A percentile compares a stretch with the other conserved stretches of the same genome.
phyloP scores from a whole-genome alignment of 345 rosid genomes.

The Populus pruinosa region DNA sequence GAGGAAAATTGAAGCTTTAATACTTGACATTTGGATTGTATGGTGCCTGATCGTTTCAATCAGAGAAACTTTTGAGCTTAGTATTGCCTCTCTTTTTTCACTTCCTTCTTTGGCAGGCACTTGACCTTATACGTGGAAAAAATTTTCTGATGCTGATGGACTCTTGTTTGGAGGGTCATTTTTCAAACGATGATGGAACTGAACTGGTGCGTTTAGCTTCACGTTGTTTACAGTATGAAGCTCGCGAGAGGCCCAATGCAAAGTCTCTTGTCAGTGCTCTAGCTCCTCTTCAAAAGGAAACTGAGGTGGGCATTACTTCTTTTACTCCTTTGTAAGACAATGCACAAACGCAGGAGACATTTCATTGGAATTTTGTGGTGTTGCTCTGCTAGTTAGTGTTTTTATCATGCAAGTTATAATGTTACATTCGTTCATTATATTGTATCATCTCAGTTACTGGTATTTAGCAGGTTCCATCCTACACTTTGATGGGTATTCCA shows the following conservation, averaged over 20 bases:
- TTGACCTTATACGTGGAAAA: conserved; percentile 85
- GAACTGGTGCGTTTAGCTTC: conserved; percentile 82
- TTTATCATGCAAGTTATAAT: not conserved
- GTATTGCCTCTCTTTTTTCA: not conserved
- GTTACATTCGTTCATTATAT: not conserved
- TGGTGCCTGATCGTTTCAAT: not conserved
- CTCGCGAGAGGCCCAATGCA: conserved; percentile 94
- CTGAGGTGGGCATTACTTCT: conserved; percentile 46
- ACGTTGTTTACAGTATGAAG: conserved; percentile 82
- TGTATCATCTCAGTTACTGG: not conserved
- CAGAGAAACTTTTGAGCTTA: not conserved
- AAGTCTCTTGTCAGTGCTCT: conserved; percentile 79
- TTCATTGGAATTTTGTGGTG: not conserved
- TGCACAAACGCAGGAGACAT: not conserved
- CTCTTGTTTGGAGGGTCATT: conserved; percentile 91
- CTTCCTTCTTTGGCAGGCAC: conserved; percentile 64
- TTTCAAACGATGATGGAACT: conserved; percentile 92
- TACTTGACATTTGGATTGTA: not conserved
- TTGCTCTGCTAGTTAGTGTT: not conserved
- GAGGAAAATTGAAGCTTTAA: not conserved
- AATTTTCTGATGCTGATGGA: conserved; percentile 93
- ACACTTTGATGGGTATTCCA: conserved; percentile 63
- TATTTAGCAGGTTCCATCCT: conserved; percentile 59
- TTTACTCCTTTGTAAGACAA: not conserved
- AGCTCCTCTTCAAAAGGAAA: conserved; percentile 74